Conservation (phyloP, 2,329 filamentous ascomycete species). For the Cercospora sojina region DNA sequence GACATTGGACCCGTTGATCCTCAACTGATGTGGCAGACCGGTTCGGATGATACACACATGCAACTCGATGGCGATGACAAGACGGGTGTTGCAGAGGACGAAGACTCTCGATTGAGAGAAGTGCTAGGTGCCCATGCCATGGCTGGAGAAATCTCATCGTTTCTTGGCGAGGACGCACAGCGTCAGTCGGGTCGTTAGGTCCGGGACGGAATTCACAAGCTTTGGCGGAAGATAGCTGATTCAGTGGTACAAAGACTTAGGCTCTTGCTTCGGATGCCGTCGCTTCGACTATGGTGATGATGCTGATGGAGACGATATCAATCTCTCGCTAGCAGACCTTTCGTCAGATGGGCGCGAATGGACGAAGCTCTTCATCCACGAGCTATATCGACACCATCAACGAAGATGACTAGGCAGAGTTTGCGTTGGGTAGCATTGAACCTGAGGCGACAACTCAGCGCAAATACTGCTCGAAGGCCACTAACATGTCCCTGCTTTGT, state of each 20-base stretch:
- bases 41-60: not conserved
- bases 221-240: not conserved
- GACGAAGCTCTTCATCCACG: no score
- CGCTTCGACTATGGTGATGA: not conserved
- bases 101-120: slow-evolving; percentile 7
- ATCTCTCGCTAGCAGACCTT: no score
- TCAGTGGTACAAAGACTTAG: not conserved
- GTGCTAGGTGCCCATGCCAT: slow-evolving; percentile 7
- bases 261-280: not conserved
- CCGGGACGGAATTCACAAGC: not conserved
- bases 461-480: not conserved
- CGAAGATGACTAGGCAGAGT: no score
- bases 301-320: no score
- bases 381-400: no score
- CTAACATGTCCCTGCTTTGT: not conserved
- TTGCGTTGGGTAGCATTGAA: no score
- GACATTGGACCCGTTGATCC: slow-evolving; percentile 10
- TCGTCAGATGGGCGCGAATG: no score
- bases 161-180: slow-evolving; percentile 6
- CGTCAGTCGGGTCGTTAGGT: slow-evolving; percentile 1
- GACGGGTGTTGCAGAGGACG: not conserved
- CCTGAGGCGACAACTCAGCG: not conserved
- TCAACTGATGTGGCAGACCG: slow-evolving; percentile 13
- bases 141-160: slow-evolving; percentile 6
- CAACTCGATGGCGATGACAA: slow-evolving; percentile 6